phyloP scores from a whole-genome alignment of 2,329 filamentous ascomycete genomes.

The Neurospora sp. region DNA sequence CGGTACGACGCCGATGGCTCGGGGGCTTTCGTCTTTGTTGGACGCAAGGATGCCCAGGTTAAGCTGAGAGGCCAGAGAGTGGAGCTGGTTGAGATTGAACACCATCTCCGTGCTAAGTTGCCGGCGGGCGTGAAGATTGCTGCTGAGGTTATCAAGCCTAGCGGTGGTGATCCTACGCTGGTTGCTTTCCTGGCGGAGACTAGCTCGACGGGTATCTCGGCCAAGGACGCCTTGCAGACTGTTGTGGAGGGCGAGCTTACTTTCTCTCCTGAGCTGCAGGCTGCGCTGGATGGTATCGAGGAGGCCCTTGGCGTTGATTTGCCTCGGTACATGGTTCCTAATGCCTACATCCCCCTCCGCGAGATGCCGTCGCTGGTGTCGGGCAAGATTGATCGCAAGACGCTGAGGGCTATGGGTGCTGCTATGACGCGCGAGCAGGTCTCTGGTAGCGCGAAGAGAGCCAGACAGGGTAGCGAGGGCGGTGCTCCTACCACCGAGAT shows the following conservation, averaged over 20 bases:
- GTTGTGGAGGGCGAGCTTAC: neutral
- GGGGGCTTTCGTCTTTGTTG: constrained; percentile 31
- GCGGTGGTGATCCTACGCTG: constrained; percentile 16
- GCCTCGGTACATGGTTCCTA: constrained; percentile 21
- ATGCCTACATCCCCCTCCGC: constrained; percentile 34
- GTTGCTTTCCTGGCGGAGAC: constrained; percentile 23
- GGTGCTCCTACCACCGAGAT: constrained; percentile 1
- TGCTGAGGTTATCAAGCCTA: constrained; percentile 34
- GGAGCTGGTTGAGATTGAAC: constrained; percentile 44
- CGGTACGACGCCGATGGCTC: constrained; percentile 30
- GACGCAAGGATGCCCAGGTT: constrained; percentile 49
- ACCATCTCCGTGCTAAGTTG: constrained; percentile 23
- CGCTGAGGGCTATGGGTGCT: constrained; percentile 33
- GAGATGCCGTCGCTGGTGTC: constrained; percentile 38
- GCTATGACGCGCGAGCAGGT: constrained; percentile 32
- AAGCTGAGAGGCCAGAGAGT: constrained; percentile 50
- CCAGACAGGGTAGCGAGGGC: constrained; percentile 10
- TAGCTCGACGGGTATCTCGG: neutral
- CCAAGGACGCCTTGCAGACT: neutral
- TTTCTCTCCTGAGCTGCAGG: constrained; percentile 2
- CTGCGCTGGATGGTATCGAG: neutral
- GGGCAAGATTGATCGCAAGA: constrained; percentile 40
- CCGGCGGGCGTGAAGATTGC: constrained; percentile 31
- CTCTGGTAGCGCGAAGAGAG: constrained; percentile 17
- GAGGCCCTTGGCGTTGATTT: constrained; percentile 5